A percentile compares a stretch with the other conserved stretches of the same genome.
phyloP scores from a whole-genome alignment of 2,329 filamentous ascomycete species.

The Sporothrix humicola region DNA sequence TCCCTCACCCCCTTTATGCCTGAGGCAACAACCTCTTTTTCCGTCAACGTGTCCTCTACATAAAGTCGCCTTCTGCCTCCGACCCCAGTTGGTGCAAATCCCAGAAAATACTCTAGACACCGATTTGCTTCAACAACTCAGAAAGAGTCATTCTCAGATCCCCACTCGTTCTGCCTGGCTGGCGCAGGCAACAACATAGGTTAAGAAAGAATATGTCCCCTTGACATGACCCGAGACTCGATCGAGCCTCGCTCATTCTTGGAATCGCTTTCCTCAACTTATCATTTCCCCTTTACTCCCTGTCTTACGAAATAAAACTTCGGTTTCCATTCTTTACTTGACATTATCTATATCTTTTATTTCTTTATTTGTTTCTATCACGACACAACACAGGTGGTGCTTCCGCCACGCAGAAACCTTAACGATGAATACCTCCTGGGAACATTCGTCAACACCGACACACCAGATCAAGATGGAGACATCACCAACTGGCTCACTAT shows the following conservation, averaged over 20 bases:
- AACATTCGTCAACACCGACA: constrained; percentile 42
- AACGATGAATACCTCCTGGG: constrained; percentile 35
- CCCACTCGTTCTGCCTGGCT: constrained; percentile 5
- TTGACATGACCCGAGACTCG: background rate
- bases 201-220: constrained; percentile 28
- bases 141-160: constrained; percentile 26
- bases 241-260: background rate
- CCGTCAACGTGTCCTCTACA: constrained; percentile 40
- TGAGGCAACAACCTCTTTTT: constrained; percentile 35
- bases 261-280: background rate
- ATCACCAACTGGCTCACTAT: constrained; percentile 60
- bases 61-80: constrained; percentile 32
- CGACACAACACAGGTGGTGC: background rate
- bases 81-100: background rate
- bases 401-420: background rate
- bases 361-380: no score
- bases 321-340: no score
- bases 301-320: no score
- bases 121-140: background rate
- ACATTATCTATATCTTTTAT: no score
- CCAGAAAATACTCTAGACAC: background rate
- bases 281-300: no score
- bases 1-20: constrained; percentile 33
- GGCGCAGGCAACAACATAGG: constrained; percentile 35
- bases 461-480: constrained; percentile 59